Evolutionary conservation across 2,329 filamentous ascomycete genomes (phyloP).

Genomic region (Botrytis hyacinthi): DNA sequence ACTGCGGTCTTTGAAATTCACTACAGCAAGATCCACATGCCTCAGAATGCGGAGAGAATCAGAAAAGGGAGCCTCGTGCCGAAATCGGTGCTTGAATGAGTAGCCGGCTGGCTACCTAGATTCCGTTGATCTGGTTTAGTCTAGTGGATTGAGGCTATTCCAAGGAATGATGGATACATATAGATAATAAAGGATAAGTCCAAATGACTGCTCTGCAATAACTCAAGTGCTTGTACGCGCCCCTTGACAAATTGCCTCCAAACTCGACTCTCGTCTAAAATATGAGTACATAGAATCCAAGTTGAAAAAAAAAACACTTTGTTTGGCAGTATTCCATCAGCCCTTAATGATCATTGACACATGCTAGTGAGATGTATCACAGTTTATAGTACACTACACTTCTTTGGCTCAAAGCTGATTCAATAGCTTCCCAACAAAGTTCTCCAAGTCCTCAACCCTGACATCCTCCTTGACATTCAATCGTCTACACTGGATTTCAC

Average conservation of each 20-base stretch:
- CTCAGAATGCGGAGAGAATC: background rate
- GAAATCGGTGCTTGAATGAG: background rate
- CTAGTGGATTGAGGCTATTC: background rate
- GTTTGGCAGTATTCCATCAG: no score
- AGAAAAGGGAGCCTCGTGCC: background rate
- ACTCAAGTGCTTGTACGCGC: background rate
- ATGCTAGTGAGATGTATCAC: background rate
- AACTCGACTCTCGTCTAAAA: background rate
- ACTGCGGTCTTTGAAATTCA: background rate
- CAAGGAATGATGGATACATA: background rate
- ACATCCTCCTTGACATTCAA: slow-evolving; percentile 31
- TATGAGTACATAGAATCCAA: no score
- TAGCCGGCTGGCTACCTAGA: background rate
- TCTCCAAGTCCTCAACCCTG: slow-evolving; percentile 25
- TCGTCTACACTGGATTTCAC: slow-evolving; percentile 39
- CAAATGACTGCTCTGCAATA: background rate
- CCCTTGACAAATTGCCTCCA: background rate
- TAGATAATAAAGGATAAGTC: background rate
- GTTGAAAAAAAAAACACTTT: background rate
- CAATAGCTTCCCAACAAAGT: slow-evolving; percentile 27
- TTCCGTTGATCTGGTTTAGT: no score
- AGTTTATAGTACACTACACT: background rate
- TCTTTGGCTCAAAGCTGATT: slow-evolving; percentile 24
- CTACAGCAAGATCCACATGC: background rate
- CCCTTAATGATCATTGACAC: background rate